Base-by-base conservation (phyloP, 2,329 filamentous ascomycete genomes). In the Fusarium sacchari region DNA sequence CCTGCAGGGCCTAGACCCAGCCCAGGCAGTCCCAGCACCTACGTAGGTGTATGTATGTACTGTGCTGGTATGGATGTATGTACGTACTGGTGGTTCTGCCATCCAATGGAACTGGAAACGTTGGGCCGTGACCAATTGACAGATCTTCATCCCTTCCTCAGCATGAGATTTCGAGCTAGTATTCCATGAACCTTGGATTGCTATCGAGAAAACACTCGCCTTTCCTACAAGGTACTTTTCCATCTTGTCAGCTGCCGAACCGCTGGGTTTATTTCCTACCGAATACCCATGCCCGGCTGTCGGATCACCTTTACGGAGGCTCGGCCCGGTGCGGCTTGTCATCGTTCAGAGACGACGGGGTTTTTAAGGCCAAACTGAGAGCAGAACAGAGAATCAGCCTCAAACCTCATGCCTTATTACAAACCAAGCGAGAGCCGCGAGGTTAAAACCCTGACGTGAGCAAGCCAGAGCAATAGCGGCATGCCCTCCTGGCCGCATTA, bases 1-100 rank as follows among this genome's bases (percentile, higher is more conserved):
- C 73, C 71, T 76, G 74, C 74, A 77, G 72, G 71, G 72, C 67
- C 60, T 22, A 69, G 71, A 68, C 60, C 58, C 11, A 56, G 59
- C 60, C 60, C 11, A 52, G 59, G 50, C 34, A 64, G 60, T 58
- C 50, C 68, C 44, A 64, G 55, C 60, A 71, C 55, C 62, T 55
- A 67, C 30, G 36, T 69, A 63, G 24, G n/a, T n/a, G 42, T 46
- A 40, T 47, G 44, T 47, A 22, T 26, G 39, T 59, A 52, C 57
- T 32, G n/a, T n/a, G n/a, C n/a, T n/a, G n/a, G n/a, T n/a, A n/a
- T 30, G 7, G 28, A 28, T 9, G 28, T 30, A 32, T 32, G 32
- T 32, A 32, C 24, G 39, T 49, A 43, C 58, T 43, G 50, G n/a
- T 43, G 50, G n/a, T 26, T 61, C 53, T 20, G 28, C 56, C 14